These are phyloP conservation scores for Sabuloglossum arenarium DNA, from an alignment of 495 filamentous ascomycete species.

Conservation along the genomic window DNA sequence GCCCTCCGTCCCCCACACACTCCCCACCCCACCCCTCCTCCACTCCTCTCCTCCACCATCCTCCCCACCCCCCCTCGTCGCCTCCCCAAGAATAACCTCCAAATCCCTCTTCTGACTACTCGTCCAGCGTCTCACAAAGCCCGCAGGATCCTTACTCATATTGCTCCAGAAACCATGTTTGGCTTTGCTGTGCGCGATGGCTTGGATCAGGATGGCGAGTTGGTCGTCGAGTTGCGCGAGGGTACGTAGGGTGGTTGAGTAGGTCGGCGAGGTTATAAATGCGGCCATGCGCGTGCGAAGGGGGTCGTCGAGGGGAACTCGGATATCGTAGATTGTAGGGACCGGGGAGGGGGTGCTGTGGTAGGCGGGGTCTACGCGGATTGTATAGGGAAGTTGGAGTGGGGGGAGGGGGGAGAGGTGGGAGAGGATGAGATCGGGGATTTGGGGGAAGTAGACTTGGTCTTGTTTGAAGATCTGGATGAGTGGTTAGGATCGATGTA, in stretches of 20 bases:
- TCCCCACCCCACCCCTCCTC: slow-evolving; percentile 28
- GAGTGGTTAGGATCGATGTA: slow-evolving; percentile 4
- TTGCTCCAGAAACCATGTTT: slow-evolving; percentile 66
- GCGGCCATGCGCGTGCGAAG: slow-evolving; percentile 43
- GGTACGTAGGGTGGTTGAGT: slow-evolving; percentile 41
- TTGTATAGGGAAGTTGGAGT: slow-evolving; percentile 72
- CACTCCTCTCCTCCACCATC: slow-evolving; percentile 37
- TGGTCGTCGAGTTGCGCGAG: slow-evolving; percentile 62
- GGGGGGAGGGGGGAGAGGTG: slow-evolving; percentile 68
- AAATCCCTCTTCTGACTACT: slow-evolving; percentile 76
- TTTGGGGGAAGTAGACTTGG: slow-evolving; percentile 67
- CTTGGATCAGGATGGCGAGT: slow-evolving; percentile 57
- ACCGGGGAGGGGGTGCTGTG: slow-evolving; percentile 29
- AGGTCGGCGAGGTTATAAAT: slow-evolving; percentile 33
- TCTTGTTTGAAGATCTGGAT: slow-evolving; percentile 57
- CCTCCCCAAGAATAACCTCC: slow-evolving; percentile 75
- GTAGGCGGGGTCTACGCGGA: slow-evolving; percentile 77
- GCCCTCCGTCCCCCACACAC: slow-evolving; percentile 25
- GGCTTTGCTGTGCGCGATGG: slow-evolving; percentile 54
- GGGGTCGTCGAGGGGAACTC: slow-evolving; percentile 67
- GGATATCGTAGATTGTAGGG: slow-evolving; percentile 68
- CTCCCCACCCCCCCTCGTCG: slow-evolving; percentile 37
- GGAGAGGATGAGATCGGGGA: slow-evolving; percentile 50
- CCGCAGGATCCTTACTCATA: slow-evolving; percentile 59
- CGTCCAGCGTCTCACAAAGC: slow-evolving; percentile 66